Evolutionary conservation across 805 yeast genomes (phyloP).

Genomic region (Teunomyces lycoperdinae): DNA sequence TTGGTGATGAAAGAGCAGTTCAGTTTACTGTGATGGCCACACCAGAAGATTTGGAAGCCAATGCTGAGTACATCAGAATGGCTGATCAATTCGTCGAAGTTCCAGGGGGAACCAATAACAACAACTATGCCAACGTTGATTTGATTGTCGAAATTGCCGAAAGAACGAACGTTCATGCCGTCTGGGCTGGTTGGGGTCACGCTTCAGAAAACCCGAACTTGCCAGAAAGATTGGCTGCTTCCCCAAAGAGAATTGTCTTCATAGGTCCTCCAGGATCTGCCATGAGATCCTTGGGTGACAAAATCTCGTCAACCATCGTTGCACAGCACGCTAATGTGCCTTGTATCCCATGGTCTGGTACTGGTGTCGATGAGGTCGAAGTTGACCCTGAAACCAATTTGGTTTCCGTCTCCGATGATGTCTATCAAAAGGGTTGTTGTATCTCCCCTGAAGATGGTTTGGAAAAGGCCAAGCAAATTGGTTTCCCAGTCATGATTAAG

Average conservation of each 20-base stretch:
- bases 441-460: constrained; percentile 85
- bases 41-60: constrained; percentile 96
- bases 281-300: constrained; percentile 99
- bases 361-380: constrained; percentile 84
- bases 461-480: constrained; percentile 77
- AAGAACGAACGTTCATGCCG: constrained; percentile 94
- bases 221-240: constrained; percentile 92
- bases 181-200: constrained; percentile 99
- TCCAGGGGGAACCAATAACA: constrained; percentile 99
- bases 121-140: constrained; percentile 97
- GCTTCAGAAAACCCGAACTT: constrained; percentile 97
- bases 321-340: constrained; percentile 99
- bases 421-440: constrained; percentile 88
- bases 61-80: constrained; percentile 97
- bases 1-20: constrained; percentile 90
- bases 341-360: constrained; percentile 99
- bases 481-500: constrained; percentile 98
- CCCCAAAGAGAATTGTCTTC: constrained; percentile 84
- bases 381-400: constrained; percentile 68
- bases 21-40: constrained; percentile 98
- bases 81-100: constrained; percentile 98
- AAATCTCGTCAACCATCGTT: constrained; percentile 94
- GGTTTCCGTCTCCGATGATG: constrained; percentile 83
- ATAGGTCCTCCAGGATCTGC: constrained; percentile 99
- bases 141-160: constrained; percentile 96